A percentile compares a stretch with the other conserved stretches of the same genome.
These are phyloP conservation scores for Misopates orontium DNA, from an alignment of 257 asterid genomes.

Conservation along the genomic window DNA sequence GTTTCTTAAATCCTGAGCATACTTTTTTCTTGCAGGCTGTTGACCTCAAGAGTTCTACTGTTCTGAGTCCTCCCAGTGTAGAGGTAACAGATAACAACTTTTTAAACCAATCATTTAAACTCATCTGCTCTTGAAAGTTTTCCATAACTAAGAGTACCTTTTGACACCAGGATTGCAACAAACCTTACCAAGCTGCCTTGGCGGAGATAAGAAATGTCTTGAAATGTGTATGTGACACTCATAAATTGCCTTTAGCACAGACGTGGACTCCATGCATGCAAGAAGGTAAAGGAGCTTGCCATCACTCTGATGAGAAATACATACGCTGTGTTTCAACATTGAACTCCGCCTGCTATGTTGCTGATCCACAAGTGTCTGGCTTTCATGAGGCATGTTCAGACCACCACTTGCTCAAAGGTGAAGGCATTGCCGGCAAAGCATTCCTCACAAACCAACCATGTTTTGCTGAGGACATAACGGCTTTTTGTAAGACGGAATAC, in stretches of 20 bases:
- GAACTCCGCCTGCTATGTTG: constrained; percentile 68
- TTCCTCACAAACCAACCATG: constrained; percentile 74
- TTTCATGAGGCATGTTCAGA: constrained; percentile 78
- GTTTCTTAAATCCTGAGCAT: not conserved
- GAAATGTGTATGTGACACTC: constrained; percentile 55
- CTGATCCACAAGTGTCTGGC: constrained; percentile 47
- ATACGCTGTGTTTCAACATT: constrained; percentile 63
- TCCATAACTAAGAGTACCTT: constrained; percentile 27
- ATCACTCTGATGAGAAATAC: constrained; percentile 65
- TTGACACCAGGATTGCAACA: constrained; percentile 49
- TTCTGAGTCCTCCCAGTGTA: constrained; percentile 37
- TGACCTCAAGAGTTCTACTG: constrained; percentile 56
- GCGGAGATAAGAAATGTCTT: constrained; percentile 57
- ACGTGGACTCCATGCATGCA: constrained; percentile 73
- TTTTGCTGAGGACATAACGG: constrained; percentile 60
- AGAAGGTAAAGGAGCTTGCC: constrained; percentile 68
- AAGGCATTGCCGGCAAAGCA: constrained; percentile 79
- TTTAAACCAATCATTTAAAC: not conserved
- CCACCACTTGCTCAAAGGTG: constrained; percentile 81
- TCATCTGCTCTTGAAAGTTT: not conserved
- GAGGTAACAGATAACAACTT: constrained; percentile 40
- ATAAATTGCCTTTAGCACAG: constrained; percentile 74
- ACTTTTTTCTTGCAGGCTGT: constrained; percentile 52
- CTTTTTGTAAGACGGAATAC: constrained; percentile 68
- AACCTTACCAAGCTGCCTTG: constrained; percentile 59